These are phyloP conservation scores for Hanseniaspora thailandica DNA, from an alignment of 805 yeast species.

Conservation along the genomic window DNA sequence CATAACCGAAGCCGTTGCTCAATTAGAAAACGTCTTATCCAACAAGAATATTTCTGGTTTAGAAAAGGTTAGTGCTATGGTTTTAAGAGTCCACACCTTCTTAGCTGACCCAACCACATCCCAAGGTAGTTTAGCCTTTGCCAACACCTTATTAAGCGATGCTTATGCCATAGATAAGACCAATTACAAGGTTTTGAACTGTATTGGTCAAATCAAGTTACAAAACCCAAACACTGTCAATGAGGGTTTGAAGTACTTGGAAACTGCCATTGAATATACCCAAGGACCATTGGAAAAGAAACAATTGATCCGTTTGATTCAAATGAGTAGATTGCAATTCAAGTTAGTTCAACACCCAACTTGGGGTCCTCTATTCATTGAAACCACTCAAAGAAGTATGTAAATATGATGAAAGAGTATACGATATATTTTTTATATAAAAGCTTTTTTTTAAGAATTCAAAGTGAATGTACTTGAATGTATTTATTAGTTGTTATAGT, in stretches of 20 bases:
- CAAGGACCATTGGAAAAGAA: constrained; percentile 77
- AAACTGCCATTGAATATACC: constrained; percentile 68
- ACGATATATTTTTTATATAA: background rate
- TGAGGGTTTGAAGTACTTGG: constrained; percentile 71
- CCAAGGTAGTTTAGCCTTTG: constrained; percentile 38
- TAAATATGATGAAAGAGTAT: background rate
- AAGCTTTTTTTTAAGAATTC: too few relatives aligned
- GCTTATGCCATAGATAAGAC: constrained; percentile 80
- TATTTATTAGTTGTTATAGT: too few relatives aligned
- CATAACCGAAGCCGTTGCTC: constrained; percentile 33
- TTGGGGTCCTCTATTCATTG: constrained; percentile 13
- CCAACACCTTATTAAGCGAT: constrained; percentile 52
- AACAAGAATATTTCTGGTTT: constrained; percentile 9
- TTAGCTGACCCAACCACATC: constrained; percentile 39
- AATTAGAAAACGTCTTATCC: constrained; percentile 19
- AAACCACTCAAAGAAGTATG: constrained; percentile 14
- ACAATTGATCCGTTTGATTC: constrained; percentile 83
- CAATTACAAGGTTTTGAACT: constrained; percentile 76
- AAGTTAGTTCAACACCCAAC: constrained; percentile 36
- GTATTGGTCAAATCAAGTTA: constrained; percentile 83
- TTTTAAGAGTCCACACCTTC: constrained; percentile 11
- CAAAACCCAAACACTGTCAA: constrained; percentile 63
- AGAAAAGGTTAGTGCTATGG: constrained; percentile 13
- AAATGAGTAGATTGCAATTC: constrained; percentile 83
- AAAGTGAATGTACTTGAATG: background rate